These are phyloP conservation scores for Graphiopsis chlorocephala DNA, from an alignment of 2,329 filamentous ascomycete genomes.

Conservation along the genomic window DNA sequence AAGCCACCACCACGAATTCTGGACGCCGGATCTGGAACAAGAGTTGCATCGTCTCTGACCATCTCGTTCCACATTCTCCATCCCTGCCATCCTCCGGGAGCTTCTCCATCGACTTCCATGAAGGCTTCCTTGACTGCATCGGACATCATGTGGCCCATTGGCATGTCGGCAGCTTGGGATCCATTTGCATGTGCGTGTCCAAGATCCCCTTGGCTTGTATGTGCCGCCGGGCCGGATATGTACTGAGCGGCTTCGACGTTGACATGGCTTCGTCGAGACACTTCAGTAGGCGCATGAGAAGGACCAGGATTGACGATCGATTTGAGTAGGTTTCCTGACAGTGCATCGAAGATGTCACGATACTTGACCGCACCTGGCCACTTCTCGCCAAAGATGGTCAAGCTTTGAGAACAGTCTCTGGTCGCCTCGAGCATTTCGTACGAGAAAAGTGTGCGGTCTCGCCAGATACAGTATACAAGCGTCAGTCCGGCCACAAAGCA, in stretches of 20 bases:
- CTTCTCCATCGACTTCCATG: slow-evolving; percentile 12
- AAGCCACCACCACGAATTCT: not conserved
- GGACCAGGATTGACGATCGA: not conserved
- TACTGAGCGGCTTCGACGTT: not conserved
- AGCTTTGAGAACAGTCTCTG: slow-evolving; percentile 7
- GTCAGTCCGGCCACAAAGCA: slow-evolving; percentile 32
- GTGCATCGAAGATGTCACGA: slow-evolving; percentile 14
- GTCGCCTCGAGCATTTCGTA: slow-evolving; percentile 14
- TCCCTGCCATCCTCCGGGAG: slow-evolving; percentile 14
- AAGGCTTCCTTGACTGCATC: slow-evolving; percentile 10
- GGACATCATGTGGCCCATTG: slow-evolving; percentile 3
- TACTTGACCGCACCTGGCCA: slow-evolving; percentile 16
- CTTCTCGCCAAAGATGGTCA: slow-evolving; percentile 15
- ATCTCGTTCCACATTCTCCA: slow-evolving; percentile 15
- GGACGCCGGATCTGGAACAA: not conserved
- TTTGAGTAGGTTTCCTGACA: slow-evolving; percentile 10
- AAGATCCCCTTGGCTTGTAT: not conserved
- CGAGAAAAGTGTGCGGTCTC: slow-evolving; percentile 7
- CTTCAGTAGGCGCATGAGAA: not conserved
- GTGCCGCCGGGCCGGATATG: not conserved
- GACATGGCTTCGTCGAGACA: not conserved
- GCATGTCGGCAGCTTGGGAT: not conserved
- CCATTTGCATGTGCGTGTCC: not conserved
- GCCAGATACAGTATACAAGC: slow-evolving; percentile 35
- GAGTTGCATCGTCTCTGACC: not conserved